Evolutionary conservation across 2,329 filamentous ascomycete genomes (phyloP).

Genomic region (Helotiales sp.): DNA sequence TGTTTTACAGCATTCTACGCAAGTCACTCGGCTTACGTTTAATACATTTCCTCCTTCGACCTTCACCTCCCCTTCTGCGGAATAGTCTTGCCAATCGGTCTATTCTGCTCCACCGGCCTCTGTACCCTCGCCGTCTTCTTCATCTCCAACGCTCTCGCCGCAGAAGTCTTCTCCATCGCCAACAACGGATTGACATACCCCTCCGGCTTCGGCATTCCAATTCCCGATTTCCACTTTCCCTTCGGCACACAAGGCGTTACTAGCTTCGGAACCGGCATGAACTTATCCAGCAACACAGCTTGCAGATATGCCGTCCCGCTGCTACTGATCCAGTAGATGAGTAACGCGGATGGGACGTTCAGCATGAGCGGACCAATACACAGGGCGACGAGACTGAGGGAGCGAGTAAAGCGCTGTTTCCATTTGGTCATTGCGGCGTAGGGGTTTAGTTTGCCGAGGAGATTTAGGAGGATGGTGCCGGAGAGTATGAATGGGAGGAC

Average conservation of each 20-base stretch:
- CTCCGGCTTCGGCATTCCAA: conserved; percentile 7
- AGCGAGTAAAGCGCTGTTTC: conserved; percentile 37
- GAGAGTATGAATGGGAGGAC: conserved; percentile 55
- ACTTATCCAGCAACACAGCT: conserved; percentile 45
- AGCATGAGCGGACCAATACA: conserved; percentile 46
- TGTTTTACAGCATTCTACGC: neutral
- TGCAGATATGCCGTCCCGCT: conserved; percentile 49
- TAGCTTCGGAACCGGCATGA: conserved; percentile 45
- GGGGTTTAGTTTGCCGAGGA: conserved; percentile 38
- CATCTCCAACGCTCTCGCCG: neutral
- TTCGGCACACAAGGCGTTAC: conserved; percentile 42
- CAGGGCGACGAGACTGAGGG: conserved; percentile 47
- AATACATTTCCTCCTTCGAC: neutral
- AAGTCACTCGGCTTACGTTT: neutral
- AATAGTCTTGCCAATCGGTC: neutral
- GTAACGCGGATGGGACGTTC: conserved; percentile 50
- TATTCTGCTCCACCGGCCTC: neutral
- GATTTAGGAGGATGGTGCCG: conserved; percentile 53
- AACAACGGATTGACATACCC: conserved; percentile 2
- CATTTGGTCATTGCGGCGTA: conserved; percentile 28
- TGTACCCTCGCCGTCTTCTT: neutral
- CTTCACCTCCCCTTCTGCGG: neutral
- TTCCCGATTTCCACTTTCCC: conserved; percentile 22
- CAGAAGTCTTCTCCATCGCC: neutral
- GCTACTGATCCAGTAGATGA: conserved; percentile 57